These are phyloP conservation scores for Rhodotorula sp. DNA, from an alignment of 1,284 basidiomycete species.

Conservation along the genomic window DNA sequence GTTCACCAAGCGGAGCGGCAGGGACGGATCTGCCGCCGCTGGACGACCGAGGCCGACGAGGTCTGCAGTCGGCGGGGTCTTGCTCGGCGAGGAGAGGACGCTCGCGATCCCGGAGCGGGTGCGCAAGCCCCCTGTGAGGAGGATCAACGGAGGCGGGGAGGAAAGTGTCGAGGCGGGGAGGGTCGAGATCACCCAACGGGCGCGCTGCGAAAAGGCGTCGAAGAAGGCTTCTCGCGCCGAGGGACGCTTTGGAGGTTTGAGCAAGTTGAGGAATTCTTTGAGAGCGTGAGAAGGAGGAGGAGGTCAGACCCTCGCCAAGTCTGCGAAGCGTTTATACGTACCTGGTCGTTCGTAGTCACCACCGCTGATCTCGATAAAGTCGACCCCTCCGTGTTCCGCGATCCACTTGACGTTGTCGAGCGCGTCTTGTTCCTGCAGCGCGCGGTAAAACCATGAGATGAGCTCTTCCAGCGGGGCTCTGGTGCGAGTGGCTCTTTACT, in stretches of 20 bases:
- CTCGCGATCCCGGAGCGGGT: constrained; percentile 61
- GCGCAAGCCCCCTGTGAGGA: constrained; percentile 77
- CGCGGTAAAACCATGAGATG: background rate
- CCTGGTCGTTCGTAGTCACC: constrained; percentile 81
- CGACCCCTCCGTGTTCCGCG: constrained; percentile 63
- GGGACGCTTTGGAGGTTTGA: constrained; percentile 14
- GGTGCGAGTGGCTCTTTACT: background rate
- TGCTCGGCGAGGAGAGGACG: constrained; percentile 50
- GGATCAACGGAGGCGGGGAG: constrained; percentile 58
- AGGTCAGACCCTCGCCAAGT: constrained; percentile 34
- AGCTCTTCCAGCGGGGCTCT: too few relatives aligned
- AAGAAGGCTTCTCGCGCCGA: constrained; percentile 54
- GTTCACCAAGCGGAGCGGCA: constrained; percentile 54
- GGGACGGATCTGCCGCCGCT: constrained; percentile 63
- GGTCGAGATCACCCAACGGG: constrained; percentile 24
- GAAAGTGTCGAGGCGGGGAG: constrained; percentile 12
- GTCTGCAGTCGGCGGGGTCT: constrained; percentile 58
- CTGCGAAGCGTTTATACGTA: constrained; percentile 44
- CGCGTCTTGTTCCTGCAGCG: constrained; percentile 55
- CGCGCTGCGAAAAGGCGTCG: constrained; percentile 43
- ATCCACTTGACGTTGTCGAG: constrained; percentile 66
- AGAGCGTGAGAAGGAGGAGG: background rate
- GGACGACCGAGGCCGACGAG: constrained; percentile 74
- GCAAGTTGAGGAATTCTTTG: constrained; percentile 5
- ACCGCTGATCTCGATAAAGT: constrained; percentile 84